These are phyloP conservation scores for Botrytis medusae DNA, from an alignment of 2,329 filamentous ascomycete species.

Conservation along the genomic window DNA sequence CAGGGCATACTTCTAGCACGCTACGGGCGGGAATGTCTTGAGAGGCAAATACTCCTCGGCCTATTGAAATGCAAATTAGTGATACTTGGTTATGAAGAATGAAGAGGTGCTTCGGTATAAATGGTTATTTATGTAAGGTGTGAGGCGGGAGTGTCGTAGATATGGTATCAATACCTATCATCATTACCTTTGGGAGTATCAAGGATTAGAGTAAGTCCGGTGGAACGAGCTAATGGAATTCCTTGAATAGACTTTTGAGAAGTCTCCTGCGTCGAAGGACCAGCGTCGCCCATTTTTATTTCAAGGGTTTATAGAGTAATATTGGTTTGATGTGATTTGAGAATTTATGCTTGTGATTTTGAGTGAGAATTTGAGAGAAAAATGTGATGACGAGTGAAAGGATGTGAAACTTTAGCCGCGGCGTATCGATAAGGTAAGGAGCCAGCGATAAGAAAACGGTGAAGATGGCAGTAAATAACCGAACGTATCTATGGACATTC, in stretches of 20 bases:
- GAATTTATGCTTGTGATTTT: neutral
- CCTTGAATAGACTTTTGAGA: slow-evolving; percentile 19
- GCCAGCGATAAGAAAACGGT: slow-evolving; percentile 25
- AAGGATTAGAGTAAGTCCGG: slow-evolving; percentile 45
- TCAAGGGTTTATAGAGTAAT: neutral
- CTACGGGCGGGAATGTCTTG: slow-evolving; percentile 48
- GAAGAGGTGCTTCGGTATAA: neutral
- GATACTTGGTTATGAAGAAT: neutral
- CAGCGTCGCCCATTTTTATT: neutral
- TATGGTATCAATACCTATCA: neutral
- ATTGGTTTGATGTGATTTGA: neutral
- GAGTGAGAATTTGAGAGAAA: neutral
- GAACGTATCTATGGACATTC: neutral
- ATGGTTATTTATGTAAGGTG: neutral
- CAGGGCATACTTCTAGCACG: slow-evolving; percentile 52
- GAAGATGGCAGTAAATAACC: slow-evolving; percentile 5
- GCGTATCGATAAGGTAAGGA: neutral
- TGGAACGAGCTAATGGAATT: slow-evolving; percentile 44
- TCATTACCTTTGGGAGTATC: slow-evolving; percentile 52
- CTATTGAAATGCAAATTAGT: slow-evolving; percentile 38
- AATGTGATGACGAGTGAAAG: neutral
- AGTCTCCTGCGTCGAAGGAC: neutral
- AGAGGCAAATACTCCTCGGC: slow-evolving; percentile 53
- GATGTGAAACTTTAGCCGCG: neutral
- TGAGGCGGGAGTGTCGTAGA: neutral